Base-by-base conservation (phyloP, 1,139 yeast species). In the Geotrichum reessii region DNA sequence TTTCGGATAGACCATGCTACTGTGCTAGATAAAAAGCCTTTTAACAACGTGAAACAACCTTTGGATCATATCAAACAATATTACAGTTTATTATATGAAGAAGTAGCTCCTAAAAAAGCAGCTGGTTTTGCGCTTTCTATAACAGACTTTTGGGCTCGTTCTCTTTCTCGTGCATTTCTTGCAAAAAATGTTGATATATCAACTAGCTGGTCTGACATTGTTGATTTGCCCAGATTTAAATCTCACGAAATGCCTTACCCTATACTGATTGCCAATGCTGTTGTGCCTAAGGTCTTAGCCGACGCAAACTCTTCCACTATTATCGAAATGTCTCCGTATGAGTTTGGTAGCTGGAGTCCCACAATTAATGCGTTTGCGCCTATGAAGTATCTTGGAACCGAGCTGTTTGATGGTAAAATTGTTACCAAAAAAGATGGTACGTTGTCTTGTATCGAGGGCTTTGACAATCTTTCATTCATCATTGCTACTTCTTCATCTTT, bases 291-390 rank as follows among this genome's bases (percentile, higher is more conserved):
- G 19, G 73, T 82, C 1, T 60, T 65, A 8, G 77, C 86, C 57
- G 75, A 86, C 58, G 77, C 81, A 65, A 74, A 76, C 9, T 86
- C 87, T 69, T 84, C 95, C 11, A 86, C 96, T 1, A 79, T 86
- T 17, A 83, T 87, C 63, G 97, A 91, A 72, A 77, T 87, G 67
- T 86, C 81, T 63, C 92, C 97, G 1, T 89, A 75, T 66, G 97
- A 90, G 73, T 71, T 90, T 72, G 97, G 97, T 7, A 85, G 95
- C 47, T 90, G 96, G 95, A 96, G 91, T 69, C 87, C 91, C 44
- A 78, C 87, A 0, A 72, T 89, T 52, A 78, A 81, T 62, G 79
- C 86, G 25, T 90, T 90, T 74, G 77, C 85, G 22, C 84, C 86
- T 61, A 75, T 84, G 22, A 81, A 83, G 70, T 90, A 87, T 69